Conservation (phyloP, 2,329 filamentous ascomycete species). For the Alternaria dauci region DNA sequence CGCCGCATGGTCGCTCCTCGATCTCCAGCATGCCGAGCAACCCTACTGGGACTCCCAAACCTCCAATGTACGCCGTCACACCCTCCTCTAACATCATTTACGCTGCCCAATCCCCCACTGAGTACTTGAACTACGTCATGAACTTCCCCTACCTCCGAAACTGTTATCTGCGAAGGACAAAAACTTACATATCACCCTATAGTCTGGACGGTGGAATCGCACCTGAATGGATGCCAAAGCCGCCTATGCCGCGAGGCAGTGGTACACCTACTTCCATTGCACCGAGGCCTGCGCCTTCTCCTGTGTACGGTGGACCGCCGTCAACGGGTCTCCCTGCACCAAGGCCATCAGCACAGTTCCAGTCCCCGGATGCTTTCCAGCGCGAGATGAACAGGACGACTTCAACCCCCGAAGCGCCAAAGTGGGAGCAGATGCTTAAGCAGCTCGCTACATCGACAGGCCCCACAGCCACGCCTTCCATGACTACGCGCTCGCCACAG, state of each 20-base stretch:
- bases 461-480: slow-evolving; percentile 14
- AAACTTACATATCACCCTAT: slow-evolving; percentile 59
- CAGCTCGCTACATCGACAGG: slow-evolving; percentile 37
- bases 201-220: slow-evolving; percentile 54
- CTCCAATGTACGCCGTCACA: slow-evolving; percentile 50
- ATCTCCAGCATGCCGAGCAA: slow-evolving; percentile 43
- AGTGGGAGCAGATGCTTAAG: slow-evolving; percentile 49
- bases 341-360: slow-evolving; percentile 52
- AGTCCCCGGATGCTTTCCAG: slow-evolving; percentile 56
- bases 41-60: slow-evolving; percentile 43
- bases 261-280: slow-evolving; percentile 23
- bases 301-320: slow-evolving; percentile 21
- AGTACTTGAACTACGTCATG: slow-evolving; percentile 55
- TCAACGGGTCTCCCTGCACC: slow-evolving; percentile 25
- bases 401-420: slow-evolving; percentile 31
- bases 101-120: slow-evolving; percentile 46
- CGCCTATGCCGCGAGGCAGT: slow-evolving; percentile 12
- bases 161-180: slow-evolving; percentile 55
- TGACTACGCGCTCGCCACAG: slow-evolving; percentile 16
- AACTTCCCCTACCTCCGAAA: slow-evolving; percentile 58
- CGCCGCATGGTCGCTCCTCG: slow-evolving; percentile 43
- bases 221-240: slow-evolving; percentile 50
- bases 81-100: slow-evolving; percentile 49
- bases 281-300: slow-evolving; percentile 22
- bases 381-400: slow-evolving; percentile 47